phyloP scores from a whole-genome alignment of 768 basidiomycete species.

The Porphyrellus cyaneotinctus region DNA sequence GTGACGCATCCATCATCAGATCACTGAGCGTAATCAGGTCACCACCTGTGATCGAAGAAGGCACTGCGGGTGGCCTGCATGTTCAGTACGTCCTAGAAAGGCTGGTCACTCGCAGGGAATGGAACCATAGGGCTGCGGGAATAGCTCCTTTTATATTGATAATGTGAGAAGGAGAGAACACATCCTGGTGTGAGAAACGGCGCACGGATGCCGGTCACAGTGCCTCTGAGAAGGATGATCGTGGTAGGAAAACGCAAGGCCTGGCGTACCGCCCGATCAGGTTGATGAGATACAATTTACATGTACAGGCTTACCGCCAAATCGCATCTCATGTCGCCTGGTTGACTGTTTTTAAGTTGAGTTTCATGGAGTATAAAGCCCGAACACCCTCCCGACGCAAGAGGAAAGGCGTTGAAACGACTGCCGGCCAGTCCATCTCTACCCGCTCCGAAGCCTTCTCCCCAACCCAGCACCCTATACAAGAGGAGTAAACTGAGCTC shows the following conservation, averaged over 20 bases:
- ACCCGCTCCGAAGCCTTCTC: constrained; percentile 9
- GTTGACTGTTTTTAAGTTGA: constrained; percentile 21
- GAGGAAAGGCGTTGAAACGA: constrained; percentile 2
- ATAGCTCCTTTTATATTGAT: constrained; percentile 7
- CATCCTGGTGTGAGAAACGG: constrained; percentile 22
- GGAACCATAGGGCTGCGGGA: constrained; percentile 20
- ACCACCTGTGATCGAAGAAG: constrained; percentile 23
- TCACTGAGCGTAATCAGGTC: constrained; percentile 19
- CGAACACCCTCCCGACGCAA: not conserved
- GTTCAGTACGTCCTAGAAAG: constrained; percentile 18
- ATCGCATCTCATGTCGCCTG: constrained; percentile 21
- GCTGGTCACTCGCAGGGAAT: constrained; percentile 15
- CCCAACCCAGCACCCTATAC: constrained; percentile 5
- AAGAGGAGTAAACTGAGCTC: constrained; percentile 10
- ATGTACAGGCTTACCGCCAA: constrained; percentile 11
- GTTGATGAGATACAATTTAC: constrained; percentile 10
- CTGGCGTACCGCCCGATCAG: constrained; percentile 23
- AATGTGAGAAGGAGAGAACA: constrained; percentile 18
- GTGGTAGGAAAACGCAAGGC: constrained; percentile 18
- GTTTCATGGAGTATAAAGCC: constrained; percentile 23
- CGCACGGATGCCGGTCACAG: constrained; percentile 6
- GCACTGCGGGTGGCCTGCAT: constrained; percentile 14
- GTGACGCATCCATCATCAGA: constrained; percentile 15
- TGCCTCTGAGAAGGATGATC: constrained; percentile 8
- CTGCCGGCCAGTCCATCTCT: constrained; percentile 3